These are phyloP conservation scores for Orbilia oligospora DNA, from an alignment of 2,329 filamentous ascomycete genomes.

Conservation along the genomic window DNA sequence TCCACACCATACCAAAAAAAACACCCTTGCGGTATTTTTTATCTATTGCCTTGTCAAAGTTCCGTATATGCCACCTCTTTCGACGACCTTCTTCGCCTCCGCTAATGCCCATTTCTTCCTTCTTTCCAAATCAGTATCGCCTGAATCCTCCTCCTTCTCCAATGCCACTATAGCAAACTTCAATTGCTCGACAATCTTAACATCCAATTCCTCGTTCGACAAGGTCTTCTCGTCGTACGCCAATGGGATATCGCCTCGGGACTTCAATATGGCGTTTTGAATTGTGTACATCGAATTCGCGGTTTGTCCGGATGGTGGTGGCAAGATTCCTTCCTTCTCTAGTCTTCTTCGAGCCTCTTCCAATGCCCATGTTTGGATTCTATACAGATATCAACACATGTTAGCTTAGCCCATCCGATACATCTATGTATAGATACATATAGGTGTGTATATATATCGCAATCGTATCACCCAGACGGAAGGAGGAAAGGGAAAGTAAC, in stretches of 20 bases:
- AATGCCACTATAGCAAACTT: conserved; percentile 47
- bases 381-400: conserved; percentile 67
- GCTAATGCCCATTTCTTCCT: conserved; percentile 56
- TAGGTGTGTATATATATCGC: too few relatives aligned
- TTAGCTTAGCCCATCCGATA: background rate
- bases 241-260: conserved; percentile 27
- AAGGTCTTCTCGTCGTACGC: conserved; percentile 45
- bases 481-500: conserved; percentile 68
- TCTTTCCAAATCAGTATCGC: conserved; percentile 51
- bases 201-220: conserved; percentile 53
- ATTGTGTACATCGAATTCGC: conserved; percentile 59
- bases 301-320: conserved; percentile 68
- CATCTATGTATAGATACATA: too few relatives aligned
- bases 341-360: conserved; percentile 95
- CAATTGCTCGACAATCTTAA: conserved; percentile 54
- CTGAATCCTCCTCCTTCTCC: conserved; percentile 53
- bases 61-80: conserved; percentile 54
- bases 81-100: conserved; percentile 55
- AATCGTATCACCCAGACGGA: background rate
- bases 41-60: conserved; percentile 40
- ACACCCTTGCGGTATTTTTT: conserved; percentile 6
- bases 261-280: conserved; percentile 47
- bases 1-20: conserved; percentile 12
- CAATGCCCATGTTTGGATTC: conserved; percentile 99
- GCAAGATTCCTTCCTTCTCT: conserved; percentile 93